Percentiles rank a stretch among this genome's conserved stretches.
Conservation (phyloP, 306 rosid genomes). For the Mimosa pudica region DNA sequence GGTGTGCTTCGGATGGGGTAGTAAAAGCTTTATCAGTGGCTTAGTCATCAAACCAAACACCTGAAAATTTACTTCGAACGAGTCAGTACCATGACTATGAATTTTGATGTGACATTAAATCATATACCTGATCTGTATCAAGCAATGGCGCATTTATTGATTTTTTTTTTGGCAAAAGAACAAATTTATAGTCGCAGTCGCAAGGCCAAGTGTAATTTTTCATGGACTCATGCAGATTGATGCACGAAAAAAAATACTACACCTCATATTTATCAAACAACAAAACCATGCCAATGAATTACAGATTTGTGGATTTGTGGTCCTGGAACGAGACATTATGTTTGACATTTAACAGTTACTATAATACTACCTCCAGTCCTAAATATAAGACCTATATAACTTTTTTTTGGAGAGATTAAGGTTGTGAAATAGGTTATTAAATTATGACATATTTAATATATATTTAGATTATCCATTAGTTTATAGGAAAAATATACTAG, state of each 20-base stretch:
- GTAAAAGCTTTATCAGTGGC: constrained; percentile 81
- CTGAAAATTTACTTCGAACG: constrained; percentile 46
- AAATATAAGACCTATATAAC: no score
- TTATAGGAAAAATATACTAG: no score
- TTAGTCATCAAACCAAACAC: constrained; percentile 94
- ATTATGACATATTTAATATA: no score
- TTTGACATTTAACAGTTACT: constrained; percentile 12
- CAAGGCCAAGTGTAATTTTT: not conserved
- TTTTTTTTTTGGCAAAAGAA: not conserved
- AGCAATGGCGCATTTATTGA: not conserved
- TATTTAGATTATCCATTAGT: no score
- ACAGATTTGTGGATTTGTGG: constrained; percentile 7
- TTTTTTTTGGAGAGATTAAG: no score
- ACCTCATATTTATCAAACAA: not conserved
- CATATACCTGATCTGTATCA: constrained; percentile 2
- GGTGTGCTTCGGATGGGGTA: constrained; percentile 55
- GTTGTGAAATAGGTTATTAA: no score
- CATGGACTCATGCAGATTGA: not conserved
- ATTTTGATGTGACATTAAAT: not conserved
- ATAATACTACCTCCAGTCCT: no score
- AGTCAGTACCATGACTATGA: constrained; percentile 28
- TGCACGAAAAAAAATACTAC: no score
- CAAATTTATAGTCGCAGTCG: not conserved
- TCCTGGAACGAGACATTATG: not conserved
- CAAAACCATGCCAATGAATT: constrained; percentile 11